Evolutionary conservation across 345 rosid species (phyloP), one percentile per base, ranked within the genome.

Genomic region (Aethionema arabicum): DNA sequence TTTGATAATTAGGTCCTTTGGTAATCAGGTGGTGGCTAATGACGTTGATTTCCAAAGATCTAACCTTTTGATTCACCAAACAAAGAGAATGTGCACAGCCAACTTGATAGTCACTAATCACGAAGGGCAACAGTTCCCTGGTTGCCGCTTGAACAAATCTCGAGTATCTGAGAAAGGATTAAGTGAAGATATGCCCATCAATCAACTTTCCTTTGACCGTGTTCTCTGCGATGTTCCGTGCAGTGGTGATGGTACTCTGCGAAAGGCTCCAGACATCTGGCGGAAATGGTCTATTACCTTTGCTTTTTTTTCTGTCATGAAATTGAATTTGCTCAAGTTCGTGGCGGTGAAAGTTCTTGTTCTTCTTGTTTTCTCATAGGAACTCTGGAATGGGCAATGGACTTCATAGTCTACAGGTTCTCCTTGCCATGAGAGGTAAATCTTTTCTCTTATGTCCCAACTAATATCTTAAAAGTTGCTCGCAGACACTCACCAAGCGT

Each of bases 201-300:
- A 62, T 67, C 91, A 85, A 67, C 89, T 85, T 59, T 68, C 81
- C 35, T 91, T 91, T 80, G 91, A 91, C 59, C 91, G 95, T 38
- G 95, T 91, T 54, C 63, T 91, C 16, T 91, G 96, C 56, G 98
- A 91, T 59, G 98, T 91, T 78, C 96, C 96, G 12, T 88, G 96
- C 79, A 88, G 98, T 69, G 96, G 96, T 51, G 98, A 88, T 72
- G 95, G 96, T 39, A 88, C 98, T 47, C 86, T 88, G 36, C 87
- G 95, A 63, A 91, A 91, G 83, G 96, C 98, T 78, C 98, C 96
- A 11, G 98, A 91, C 78, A 76, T 91, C 58, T 91, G 98, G 98
- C 86, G 96, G 67, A 93, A 87, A 86, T 93, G 97, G 99, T 83
- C 27, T 49, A 38, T 72, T 42, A 63, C 47, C 43, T 40, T 47